These are phyloP conservation scores for Nectriaceae sp. DNA, from an alignment of 2,329 filamentous ascomycete species.

Conservation along the genomic window DNA sequence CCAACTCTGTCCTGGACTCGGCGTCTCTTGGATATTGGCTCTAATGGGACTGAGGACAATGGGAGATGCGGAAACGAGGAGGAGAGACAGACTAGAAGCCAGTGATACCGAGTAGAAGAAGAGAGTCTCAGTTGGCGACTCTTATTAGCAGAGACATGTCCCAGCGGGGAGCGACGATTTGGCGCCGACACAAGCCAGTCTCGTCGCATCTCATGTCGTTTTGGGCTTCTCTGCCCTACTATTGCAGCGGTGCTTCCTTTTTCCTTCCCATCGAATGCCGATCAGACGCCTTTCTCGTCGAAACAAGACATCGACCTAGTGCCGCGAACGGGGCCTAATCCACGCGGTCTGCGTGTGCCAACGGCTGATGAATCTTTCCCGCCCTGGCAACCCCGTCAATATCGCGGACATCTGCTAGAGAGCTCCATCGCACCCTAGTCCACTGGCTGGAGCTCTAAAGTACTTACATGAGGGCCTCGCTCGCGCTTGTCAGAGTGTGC, in stretches of 20 bases:
- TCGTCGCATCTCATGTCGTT: slow-evolving; percentile 2
- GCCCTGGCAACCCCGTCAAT: slow-evolving; percentile 15
- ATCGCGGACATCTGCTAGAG: slow-evolving; percentile 23
- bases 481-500: slow-evolving; percentile 20
- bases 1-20: neutral
- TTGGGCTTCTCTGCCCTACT: neutral
- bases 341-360: slow-evolving; percentile 12
- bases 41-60: neutral
- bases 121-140: neutral
- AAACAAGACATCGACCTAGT: slow-evolving; percentile 19
- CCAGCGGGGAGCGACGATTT: slow-evolving; percentile 10
- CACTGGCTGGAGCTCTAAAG: too few species aligned
- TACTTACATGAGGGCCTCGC: slow-evolving; percentile 11
- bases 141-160: too few species aligned
- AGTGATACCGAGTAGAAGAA: neutral
- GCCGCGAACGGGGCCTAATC: slow-evolving; percentile 10
- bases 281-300: slow-evolving; percentile 16
- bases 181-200: slow-evolving; percentile 6
- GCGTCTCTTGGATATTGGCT: neutral
- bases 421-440: too few species aligned
- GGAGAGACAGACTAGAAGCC: neutral
- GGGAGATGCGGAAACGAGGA: neutral
- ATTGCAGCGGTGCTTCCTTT: slow-evolving; percentile 19
- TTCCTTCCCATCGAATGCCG: slow-evolving; percentile 12
- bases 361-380: slow-evolving; percentile 16